Conservation (phyloP, 2,329 filamentous ascomycete genomes). For the Cercospora nicotianae region DNA sequence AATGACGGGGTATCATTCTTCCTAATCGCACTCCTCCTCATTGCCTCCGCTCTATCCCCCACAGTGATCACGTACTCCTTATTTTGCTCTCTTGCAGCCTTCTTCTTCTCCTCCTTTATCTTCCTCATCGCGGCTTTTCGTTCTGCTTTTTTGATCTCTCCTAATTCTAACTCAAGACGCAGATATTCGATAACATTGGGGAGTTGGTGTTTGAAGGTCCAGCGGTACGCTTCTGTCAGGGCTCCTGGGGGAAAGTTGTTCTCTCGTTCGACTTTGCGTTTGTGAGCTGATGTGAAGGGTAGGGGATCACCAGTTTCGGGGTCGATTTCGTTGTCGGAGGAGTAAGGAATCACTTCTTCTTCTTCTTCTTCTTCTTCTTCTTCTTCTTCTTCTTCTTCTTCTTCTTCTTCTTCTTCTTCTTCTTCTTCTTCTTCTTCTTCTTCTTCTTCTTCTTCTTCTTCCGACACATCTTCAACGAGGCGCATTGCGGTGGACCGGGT, state of each 20-base stretch:
- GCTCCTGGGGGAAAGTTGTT: background rate
- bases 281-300: background rate
- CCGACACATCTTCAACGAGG: too few relatives aligned
- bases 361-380: background rate
- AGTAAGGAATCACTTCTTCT: background rate
- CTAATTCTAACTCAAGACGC: background rate
- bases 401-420: background rate
- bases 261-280: background rate
- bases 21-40: background rate
- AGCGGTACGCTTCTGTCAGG: background rate
- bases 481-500: background rate
- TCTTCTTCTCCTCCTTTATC: background rate
- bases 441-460: too few relatives aligned
- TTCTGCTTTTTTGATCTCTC: background rate
- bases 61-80: background rate
- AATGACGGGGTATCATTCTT: background rate
- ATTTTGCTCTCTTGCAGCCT: background rate
- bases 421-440: background rate
- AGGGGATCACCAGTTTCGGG: background rate
- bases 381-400: background rate
- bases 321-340: background rate
- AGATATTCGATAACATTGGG: background rate
- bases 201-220: background rate
- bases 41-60: background rate
- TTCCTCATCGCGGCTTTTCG: background rate